Percentiles rank a stretch among this genome's conserved stretches.
phyloP scores from a whole-genome alignment of 1,139 yeast genomes.

The Pichia cactophila region DNA sequence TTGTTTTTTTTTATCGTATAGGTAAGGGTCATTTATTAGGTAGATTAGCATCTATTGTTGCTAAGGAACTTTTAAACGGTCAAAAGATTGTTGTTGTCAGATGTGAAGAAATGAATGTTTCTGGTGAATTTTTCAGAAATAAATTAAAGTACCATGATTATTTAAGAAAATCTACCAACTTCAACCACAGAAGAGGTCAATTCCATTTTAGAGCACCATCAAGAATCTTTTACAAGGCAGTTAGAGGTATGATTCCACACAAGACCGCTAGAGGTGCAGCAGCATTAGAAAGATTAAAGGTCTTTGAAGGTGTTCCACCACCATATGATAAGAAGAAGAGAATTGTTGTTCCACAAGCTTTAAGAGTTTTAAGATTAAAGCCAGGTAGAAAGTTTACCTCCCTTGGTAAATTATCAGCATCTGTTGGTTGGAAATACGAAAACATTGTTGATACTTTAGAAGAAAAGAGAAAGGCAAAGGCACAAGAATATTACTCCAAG shows the following conservation, averaged over 20 bases:
- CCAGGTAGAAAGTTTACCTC: constrained; percentile 99
- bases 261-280: constrained; percentile 99
- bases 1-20: constrained; percentile 19
- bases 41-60: constrained; percentile 98
- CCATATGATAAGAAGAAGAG: constrained; percentile 99
- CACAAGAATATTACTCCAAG: constrained; percentile 98
- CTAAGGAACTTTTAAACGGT: constrained; percentile 97
- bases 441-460: constrained; percentile 95
- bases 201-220: constrained; percentile 99
- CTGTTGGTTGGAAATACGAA: constrained; percentile 99
- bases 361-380: constrained; percentile 98
- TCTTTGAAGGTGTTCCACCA: constrained; percentile 99
- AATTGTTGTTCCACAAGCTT: constrained; percentile 99
- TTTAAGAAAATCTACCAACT: constrained; percentile 98
- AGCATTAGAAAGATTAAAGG: constrained; percentile 98
- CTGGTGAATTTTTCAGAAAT: constrained; percentile 99
- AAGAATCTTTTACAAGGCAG: constrained; percentile 98
- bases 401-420: constrained; percentile 89
- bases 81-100: constrained; percentile 97
- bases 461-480: constrained; percentile 99
- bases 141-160: constrained; percentile 99
- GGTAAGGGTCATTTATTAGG: constrained; percentile 99
- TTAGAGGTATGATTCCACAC: constrained; percentile 99
- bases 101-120: constrained; percentile 96
- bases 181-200: constrained; percentile 98